phyloP scores from a whole-genome alignment of 345 rosid species.

The Populus davidiana region DNA sequence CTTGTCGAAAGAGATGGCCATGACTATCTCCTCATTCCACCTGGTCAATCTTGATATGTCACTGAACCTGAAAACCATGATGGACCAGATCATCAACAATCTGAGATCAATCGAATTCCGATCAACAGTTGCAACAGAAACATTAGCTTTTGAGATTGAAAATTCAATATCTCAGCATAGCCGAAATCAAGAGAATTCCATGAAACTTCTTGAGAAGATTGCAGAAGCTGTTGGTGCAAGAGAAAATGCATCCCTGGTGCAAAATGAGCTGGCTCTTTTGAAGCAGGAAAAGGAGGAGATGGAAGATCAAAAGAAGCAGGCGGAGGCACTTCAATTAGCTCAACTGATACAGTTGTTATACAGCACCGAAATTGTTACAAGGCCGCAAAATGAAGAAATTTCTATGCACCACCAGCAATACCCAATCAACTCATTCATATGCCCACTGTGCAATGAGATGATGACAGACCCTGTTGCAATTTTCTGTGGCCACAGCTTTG shows the following conservation, averaged over 20 bases:
- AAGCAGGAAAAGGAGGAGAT: conserved; percentile 46
- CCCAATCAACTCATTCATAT: conserved; percentile 36
- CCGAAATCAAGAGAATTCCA: conserved; percentile 28
- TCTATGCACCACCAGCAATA: conserved; percentile 16
- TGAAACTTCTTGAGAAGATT: conserved; percentile 40
- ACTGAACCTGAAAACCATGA: conserved; percentile 32
- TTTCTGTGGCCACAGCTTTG: conserved; percentile 51
- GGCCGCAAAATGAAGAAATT: conserved; percentile 25
- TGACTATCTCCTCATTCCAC: conserved; percentile 42
- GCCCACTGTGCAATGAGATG: conserved; percentile 44
- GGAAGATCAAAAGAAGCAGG: conserved; percentile 51
- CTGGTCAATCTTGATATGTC: conserved; percentile 39
- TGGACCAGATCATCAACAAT: conserved; percentile 15
- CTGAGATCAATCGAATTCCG: conserved; percentile 38
- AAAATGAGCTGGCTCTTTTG: conserved; percentile 38
- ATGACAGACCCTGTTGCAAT: conserved; percentile 52
- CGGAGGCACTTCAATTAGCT: conserved; percentile 46
- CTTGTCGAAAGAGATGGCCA: conserved; percentile 43
- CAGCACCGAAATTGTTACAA: conserved; percentile 34
- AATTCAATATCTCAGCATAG: conserved; percentile 22
- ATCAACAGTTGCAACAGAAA: conserved; percentile 22
- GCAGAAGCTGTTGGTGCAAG: conserved; percentile 44
- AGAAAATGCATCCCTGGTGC: conserved; percentile 27
- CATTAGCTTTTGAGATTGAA: conserved; percentile 39
- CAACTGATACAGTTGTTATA: conserved; percentile 42